Conservation (phyloP, 495 filamentous ascomycete genomes). For the Delitschia confertaspora region DNA sequence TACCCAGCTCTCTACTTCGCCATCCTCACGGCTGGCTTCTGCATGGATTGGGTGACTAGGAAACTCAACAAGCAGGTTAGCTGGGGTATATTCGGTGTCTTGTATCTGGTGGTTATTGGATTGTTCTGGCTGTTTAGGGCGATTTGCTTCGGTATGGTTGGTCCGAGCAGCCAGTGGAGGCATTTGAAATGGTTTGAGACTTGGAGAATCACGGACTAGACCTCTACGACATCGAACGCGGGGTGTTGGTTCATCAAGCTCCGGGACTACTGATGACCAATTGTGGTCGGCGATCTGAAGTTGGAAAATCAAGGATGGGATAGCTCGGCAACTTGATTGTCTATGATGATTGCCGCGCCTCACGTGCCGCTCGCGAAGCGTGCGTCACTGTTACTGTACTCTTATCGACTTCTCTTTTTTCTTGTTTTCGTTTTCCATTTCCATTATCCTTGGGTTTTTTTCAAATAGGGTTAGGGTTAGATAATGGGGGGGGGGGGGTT, state of each 20-base stretch:
- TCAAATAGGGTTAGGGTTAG: too few relatives aligned
- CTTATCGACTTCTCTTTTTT: slow-evolving; percentile 2
- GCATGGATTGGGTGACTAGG: slow-evolving; percentile 70
- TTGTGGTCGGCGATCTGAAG: too few relatives aligned
- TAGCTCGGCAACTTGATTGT: too few relatives aligned
- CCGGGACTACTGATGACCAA: too few relatives aligned
- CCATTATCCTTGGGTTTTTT: too few relatives aligned
- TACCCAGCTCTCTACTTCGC: slow-evolving; percentile 99
- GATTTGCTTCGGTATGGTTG: slow-evolving; percentile 96
- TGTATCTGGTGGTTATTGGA: slow-evolving; percentile 65
- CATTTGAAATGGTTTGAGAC: slow-evolving; percentile 85
- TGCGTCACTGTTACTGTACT: too few relatives aligned
- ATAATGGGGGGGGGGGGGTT: neutral
- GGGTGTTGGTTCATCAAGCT: too few relatives aligned
- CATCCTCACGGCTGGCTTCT: slow-evolving; percentile 81
- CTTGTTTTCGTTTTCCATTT: too few relatives aligned
- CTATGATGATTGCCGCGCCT: too few relatives aligned
- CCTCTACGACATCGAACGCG: too few relatives aligned
- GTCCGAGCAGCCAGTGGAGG: slow-evolving; percentile 68
- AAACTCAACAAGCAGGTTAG: slow-evolving; percentile 50
- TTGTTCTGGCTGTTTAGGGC: slow-evolving; percentile 83
- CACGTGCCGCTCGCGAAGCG: too few relatives aligned
- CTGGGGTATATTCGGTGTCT: slow-evolving; percentile 55
- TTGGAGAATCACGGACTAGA: slow-evolving; percentile 56
- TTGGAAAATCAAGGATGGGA: too few relatives aligned